phyloP scores from a whole-genome alignment of 2,329 filamentous ascomycete genomes.

The Penicillium palitans region DNA sequence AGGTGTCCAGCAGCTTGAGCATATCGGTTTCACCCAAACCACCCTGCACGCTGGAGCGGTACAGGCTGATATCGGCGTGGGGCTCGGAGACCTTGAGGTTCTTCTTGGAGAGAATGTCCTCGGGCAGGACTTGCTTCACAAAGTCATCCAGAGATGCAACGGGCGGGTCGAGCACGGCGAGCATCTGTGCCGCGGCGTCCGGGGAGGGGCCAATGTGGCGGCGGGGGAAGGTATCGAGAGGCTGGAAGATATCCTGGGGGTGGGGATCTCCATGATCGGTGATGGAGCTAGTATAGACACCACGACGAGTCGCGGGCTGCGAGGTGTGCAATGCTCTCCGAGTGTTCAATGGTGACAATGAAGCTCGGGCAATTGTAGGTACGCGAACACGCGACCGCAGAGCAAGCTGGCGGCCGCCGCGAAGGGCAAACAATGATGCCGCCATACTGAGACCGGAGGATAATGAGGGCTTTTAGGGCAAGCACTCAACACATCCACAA shows the following conservation, averaged over 20 bases:
- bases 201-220: slow-evolving; percentile 85
- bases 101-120: slow-evolving; percentile 70
- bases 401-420: slow-evolving; percentile 38
- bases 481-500: slow-evolving; percentile 12
- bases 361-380: slow-evolving; percentile 23
- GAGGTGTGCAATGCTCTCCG: slow-evolving; percentile 32
- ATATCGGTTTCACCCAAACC: slow-evolving; percentile 50
- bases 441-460: slow-evolving; percentile 28
- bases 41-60: slow-evolving; percentile 40
- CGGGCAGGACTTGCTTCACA: slow-evolving; percentile 77
- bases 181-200: slow-evolving; percentile 71
- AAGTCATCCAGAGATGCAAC: slow-evolving; percentile 76
- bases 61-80: slow-evolving; percentile 44
- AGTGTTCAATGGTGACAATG: slow-evolving; percentile 33
- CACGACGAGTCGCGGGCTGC: slow-evolving; percentile 30
- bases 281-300: slow-evolving; percentile 84
- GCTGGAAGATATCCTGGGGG: slow-evolving; percentile 45
- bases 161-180: slow-evolving; percentile 73
- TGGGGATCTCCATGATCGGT: slow-evolving; percentile 70
- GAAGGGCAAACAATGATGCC: slow-evolving; percentile 38
- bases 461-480: slow-evolving; percentile 16
- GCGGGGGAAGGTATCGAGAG: slow-evolving; percentile 65
- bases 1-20: slow-evolving; percentile 43
- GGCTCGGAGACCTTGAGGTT: slow-evolving; percentile 59
- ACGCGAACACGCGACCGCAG: slow-evolving; percentile 34